A percentile compares a stretch with the other conserved stretches of the same genome.
Conservation (phyloP, 2,329 filamentous ascomycete species). For the Seiridium unicorne region DNA sequence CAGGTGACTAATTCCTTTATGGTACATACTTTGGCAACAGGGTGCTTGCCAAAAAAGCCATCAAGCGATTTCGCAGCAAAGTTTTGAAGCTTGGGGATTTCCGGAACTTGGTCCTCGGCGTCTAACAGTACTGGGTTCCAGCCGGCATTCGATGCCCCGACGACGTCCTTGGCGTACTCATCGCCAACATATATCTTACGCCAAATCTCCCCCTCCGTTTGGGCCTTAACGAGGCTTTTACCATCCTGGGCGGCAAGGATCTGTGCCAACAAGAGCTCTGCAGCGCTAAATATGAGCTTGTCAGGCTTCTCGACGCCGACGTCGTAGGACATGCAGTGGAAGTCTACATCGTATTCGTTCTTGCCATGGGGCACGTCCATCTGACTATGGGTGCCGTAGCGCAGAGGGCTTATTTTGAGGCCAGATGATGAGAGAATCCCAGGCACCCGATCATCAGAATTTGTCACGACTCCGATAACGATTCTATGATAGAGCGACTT, state of each 20-base stretch:
- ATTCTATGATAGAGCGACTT: conserved; percentile 30
- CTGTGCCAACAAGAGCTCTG: conserved; percentile 39
- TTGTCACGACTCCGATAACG: conserved; percentile 58
- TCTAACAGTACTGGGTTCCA: conserved; percentile 45
- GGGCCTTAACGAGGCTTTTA: conserved; percentile 8
- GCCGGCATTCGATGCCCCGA: conserved; percentile 43
- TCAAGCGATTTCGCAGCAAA: too few relatives aligned
- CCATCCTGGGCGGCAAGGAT: conserved; percentile 22
- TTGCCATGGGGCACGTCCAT: neutral
- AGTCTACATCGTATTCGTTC: conserved; percentile 41
- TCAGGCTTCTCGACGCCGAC: conserved; percentile 61
- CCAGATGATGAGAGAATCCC: conserved; percentile 52
- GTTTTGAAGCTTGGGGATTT: neutral
- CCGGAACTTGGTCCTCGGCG: neutral
- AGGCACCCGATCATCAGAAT: conserved; percentile 61
- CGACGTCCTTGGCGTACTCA: conserved; percentile 47
- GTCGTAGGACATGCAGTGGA: conserved; percentile 63
- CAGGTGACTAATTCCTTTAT: too few relatives aligned
- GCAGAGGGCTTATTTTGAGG: conserved; percentile 40
- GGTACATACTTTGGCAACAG: too few relatives aligned
- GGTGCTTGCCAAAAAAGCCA: too few relatives aligned
- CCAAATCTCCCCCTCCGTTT: conserved; percentile 22
- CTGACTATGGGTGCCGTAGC: conserved; percentile 18
- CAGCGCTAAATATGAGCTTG: conserved; percentile 52
- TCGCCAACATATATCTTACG: conserved; percentile 55